These are phyloP conservation scores for Crithidia sp. DNA, from an alignment of 208 protist species.

Conservation along the genomic window DNA sequence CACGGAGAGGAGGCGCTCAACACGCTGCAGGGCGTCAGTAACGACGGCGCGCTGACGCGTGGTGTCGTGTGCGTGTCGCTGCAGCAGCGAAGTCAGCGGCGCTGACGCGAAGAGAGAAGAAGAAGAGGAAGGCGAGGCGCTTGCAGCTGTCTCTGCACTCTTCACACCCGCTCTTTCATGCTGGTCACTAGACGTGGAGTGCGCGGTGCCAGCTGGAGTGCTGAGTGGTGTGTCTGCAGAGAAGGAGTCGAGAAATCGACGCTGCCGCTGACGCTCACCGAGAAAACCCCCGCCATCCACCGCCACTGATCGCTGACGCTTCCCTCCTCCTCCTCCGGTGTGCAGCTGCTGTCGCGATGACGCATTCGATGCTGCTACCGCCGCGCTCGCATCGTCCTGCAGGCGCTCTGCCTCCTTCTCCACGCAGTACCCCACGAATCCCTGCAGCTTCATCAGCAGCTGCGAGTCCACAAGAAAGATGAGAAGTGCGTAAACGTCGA, in stretches of 20 bases:
- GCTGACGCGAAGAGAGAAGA: neutral
- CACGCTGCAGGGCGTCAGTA: slow-evolving; percentile 29
- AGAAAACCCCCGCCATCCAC: neutral
- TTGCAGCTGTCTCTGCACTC: no score
- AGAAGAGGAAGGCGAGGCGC: no score
- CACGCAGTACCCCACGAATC: slow-evolving; percentile 43
- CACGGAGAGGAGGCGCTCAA: slow-evolving; percentile 33
- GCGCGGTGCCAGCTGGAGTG: no score
- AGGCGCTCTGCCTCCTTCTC: slow-evolving; percentile 12
- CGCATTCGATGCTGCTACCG: neutral
- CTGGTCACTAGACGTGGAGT: no score
- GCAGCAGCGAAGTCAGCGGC: neutral
- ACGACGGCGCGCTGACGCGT: slow-evolving; percentile 13
- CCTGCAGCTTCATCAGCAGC: slow-evolving; percentile 77
- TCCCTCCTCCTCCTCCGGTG: neutral
- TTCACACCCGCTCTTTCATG: no score
- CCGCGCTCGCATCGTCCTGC: neutral
- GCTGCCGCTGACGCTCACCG: slow-evolving; percentile 10
- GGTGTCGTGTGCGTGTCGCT: slow-evolving; percentile 1
- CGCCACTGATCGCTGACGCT: slow-evolving; percentile 1
- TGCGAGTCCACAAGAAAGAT: slow-evolving; percentile 63
- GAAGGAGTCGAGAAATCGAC: neutral
- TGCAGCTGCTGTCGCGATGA: neutral
- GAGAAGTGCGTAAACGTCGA: slow-evolving; percentile 72
- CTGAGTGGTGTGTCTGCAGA: neutral